Evolutionary conservation across 2,329 filamentous ascomycete species (phyloP).

Genomic region (Macrophomina phaseolina): DNA sequence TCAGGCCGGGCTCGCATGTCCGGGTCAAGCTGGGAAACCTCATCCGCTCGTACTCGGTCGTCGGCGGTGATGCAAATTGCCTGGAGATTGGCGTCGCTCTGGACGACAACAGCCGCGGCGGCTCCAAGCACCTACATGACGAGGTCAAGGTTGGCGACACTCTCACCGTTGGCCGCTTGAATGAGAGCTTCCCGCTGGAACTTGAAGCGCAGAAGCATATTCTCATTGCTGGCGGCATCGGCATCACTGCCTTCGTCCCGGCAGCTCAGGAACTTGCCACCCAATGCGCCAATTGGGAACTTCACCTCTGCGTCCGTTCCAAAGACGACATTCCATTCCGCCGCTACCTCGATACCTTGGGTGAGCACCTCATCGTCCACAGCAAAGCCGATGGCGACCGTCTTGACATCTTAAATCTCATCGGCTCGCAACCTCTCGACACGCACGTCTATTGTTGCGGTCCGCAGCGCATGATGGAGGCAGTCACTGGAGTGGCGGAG

Average conservation of each 20-base stretch:
- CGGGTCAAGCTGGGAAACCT: slow-evolving; percentile 61
- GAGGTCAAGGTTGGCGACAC: slow-evolving; percentile 54
- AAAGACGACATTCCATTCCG: slow-evolving; percentile 61
- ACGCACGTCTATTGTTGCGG: slow-evolving; percentile 68
- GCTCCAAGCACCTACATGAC: slow-evolving; percentile 64
- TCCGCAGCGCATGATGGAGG: slow-evolving; percentile 62
- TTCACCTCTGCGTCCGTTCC: slow-evolving; percentile 66
- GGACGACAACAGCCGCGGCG: slow-evolving; percentile 62
- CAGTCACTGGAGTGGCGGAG: slow-evolving; percentile 51
- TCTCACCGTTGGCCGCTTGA: slow-evolving; percentile 60
- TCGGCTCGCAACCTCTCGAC: slow-evolving; percentile 57
- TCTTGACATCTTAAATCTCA: slow-evolving; percentile 57
- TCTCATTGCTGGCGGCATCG: slow-evolving; percentile 69
- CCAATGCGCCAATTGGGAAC: slow-evolving; percentile 48
- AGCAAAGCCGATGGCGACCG: slow-evolving; percentile 57
- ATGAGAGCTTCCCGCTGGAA: slow-evolving; percentile 54
- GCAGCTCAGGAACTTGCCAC: slow-evolving; percentile 49
- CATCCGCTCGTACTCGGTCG: slow-evolving; percentile 65
- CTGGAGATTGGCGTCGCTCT: slow-evolving; percentile 67
- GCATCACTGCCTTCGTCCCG: slow-evolving; percentile 68
- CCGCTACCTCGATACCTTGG: slow-evolving; percentile 53
- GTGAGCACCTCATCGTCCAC: slow-evolving; percentile 57
- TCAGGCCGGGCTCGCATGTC: slow-evolving; percentile 60
- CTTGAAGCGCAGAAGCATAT: slow-evolving; percentile 62
- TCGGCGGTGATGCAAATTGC: slow-evolving; percentile 55